A percentile compares a stretch with the other conserved stretches of the same genome.
Conservation (phyloP, 2,329 filamentous ascomycete species). For the Colletotrichum cordylinicola region DNA sequence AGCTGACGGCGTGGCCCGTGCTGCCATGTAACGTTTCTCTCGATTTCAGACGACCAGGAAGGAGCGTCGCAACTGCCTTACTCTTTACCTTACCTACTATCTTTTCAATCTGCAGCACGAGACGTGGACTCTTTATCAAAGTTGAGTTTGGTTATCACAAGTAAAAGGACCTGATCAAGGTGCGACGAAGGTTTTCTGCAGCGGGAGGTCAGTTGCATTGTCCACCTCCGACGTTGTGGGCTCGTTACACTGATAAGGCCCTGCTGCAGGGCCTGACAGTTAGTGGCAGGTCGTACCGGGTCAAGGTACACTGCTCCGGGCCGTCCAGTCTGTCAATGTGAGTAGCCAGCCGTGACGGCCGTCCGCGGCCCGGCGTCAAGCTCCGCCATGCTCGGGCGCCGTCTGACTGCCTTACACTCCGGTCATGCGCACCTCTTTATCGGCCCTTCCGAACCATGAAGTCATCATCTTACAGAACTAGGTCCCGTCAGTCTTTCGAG, state of each 20-base stretch:
- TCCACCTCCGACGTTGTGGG: background rate
- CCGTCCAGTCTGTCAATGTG: background rate
- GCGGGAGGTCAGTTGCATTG: background rate
- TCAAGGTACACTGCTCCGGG: background rate
- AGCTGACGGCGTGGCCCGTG: background rate
- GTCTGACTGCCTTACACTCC: background rate
- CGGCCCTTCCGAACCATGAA: background rate
- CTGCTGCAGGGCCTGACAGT: background rate
- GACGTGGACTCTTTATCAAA: background rate
- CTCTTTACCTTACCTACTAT: background rate
- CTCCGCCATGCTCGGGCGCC: fast-evolving
- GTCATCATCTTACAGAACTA: fast-evolving
- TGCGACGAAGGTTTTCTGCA: background rate
- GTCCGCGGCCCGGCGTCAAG: background rate
- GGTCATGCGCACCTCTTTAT: background rate
- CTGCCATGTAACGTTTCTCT: conserved; percentile 26
- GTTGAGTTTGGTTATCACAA: background rate
- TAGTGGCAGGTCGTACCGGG: background rate
- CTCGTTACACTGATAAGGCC: conserved; percentile 15
- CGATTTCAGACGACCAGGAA: background rate
- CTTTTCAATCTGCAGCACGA: background rate
- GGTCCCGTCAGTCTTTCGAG: background rate
- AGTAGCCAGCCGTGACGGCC: background rate
- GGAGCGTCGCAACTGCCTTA: background rate
- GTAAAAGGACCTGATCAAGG: background rate